These are phyloP conservation scores for Aspergillus piperis DNA, from an alignment of 2,329 filamentous ascomycete genomes.

Conservation along the genomic window DNA sequence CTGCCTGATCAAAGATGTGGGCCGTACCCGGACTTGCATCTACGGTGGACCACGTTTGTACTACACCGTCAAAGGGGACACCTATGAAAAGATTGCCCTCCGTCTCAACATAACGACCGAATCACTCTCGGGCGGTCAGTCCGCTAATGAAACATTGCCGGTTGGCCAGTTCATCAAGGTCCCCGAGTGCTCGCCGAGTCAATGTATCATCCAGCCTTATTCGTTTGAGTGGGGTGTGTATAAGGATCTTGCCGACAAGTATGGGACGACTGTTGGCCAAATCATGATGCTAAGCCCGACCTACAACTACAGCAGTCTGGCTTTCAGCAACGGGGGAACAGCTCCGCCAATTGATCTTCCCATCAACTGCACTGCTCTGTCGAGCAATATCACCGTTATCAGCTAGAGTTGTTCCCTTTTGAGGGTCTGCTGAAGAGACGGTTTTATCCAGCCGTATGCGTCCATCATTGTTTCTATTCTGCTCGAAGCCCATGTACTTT, in stretches of 20 bases:
- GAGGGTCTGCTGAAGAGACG: too few species aligned
- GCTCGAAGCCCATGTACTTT: too few species aligned
- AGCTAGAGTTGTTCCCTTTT: too few species aligned
- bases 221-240: conserved; percentile 19
- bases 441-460: too few species aligned
- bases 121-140: conserved; percentile 1
- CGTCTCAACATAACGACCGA: conserved; percentile 19
- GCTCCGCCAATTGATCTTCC: neutral
- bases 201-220: conserved; percentile 18
- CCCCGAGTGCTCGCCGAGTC: conserved; percentile 16
- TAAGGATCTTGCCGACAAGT: conserved; percentile 21
- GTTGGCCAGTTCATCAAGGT: conserved; percentile 17
- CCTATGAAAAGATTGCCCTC: conserved; percentile 14
- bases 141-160: neutral
- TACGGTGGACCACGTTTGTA: conserved; percentile 21
- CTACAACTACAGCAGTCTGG: conserved; percentile 15
- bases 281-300: conserved; percentile 24
- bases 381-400: neutral
- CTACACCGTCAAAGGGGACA: conserved; percentile 23
- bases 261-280: conserved; percentile 21
- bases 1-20: conserved; percentile 14
- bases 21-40: conserved; percentile 15
- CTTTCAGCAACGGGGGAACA: neutral
- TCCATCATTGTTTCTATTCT: too few species aligned
- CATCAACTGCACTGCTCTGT: conserved; percentile 1